A percentile compares a stretch with the other conserved stretches of the same genome.
These are phyloP conservation scores for Neopestalotiopsis rosae DNA, from an alignment of 2,329 filamentous ascomycete species.

Conservation along the genomic window DNA sequence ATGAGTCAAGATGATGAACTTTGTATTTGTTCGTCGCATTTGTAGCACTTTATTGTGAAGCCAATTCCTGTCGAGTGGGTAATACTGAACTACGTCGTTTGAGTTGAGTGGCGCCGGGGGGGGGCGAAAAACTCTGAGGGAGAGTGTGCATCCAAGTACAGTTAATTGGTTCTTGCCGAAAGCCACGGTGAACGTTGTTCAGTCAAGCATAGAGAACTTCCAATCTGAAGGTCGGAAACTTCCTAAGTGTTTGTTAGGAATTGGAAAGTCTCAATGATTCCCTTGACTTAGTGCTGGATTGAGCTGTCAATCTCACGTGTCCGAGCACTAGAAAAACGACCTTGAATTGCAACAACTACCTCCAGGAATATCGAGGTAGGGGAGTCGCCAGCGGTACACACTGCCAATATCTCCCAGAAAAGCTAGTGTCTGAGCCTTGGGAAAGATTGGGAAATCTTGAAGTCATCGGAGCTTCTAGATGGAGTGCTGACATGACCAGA, in stretches of 20 bases:
- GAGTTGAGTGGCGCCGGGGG: too few species aligned
- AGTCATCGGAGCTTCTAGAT: conserved; percentile 56
- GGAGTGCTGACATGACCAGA: conserved; percentile 63
- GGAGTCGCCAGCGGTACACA: conserved; percentile 41
- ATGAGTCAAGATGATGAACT: conserved; percentile 48
- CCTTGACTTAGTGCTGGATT: conserved; percentile 37
- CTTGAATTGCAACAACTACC: conserved; percentile 53
- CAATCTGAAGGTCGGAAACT: too few species aligned
- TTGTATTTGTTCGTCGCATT: conserved; percentile 15
- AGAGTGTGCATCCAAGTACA: conserved; percentile 48
- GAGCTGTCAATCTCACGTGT: conserved; percentile 60
- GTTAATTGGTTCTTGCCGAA: conserved; percentile 39
- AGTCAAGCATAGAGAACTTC: conserved; percentile 45
- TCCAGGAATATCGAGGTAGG: conserved; percentile 47
- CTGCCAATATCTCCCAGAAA: conserved; percentile 63
- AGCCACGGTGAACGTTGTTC: conserved; percentile 36
- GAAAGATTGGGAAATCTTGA: conserved; percentile 55
- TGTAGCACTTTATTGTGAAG: too few species aligned
- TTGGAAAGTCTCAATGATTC: too few species aligned
- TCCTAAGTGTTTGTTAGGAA: conserved; percentile 33
- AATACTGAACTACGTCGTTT: too few species aligned
- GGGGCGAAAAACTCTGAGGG: too few species aligned
- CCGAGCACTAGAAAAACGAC: conserved; percentile 58
- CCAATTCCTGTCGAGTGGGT: too few species aligned
- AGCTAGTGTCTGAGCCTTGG: conserved; percentile 55